phyloP scores from a whole-genome alignment of 345 rosid genomes.

The Ceriops zippeliana region DNA sequence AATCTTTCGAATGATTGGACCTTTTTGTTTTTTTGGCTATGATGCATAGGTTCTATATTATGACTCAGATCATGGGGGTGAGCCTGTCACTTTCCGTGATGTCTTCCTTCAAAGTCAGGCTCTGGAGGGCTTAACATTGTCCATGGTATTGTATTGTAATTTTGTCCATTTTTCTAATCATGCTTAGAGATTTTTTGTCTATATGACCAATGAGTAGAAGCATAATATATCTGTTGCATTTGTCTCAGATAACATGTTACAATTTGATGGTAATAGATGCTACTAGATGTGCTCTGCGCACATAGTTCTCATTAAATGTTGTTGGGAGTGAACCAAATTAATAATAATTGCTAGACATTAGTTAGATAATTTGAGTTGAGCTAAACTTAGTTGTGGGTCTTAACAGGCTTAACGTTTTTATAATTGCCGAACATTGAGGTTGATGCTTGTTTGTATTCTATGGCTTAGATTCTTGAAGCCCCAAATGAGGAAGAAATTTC shows the following conservation, averaged over 20 bases:
- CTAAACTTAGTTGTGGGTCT: not conserved
- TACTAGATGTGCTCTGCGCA: slow-evolving; percentile 3
- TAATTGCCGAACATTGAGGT: slow-evolving; percentile 16
- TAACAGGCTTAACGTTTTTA: not conserved
- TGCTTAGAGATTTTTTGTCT: not conserved
- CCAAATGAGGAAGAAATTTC: slow-evolving; percentile 89
- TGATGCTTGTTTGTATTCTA: slow-evolving; percentile 24
- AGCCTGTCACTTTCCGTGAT: slow-evolving; percentile 78
- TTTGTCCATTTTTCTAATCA: not conserved
- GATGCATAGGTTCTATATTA: slow-evolving; percentile 67
- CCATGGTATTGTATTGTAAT: slow-evolving; percentile 57
- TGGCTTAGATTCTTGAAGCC: slow-evolving; percentile 87
- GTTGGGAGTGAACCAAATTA: not conserved
- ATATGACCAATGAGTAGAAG: not conserved
- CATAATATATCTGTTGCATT: not conserved
- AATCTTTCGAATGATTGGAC: not conserved
- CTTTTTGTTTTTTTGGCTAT: slow-evolving; percentile 12
- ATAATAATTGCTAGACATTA: not conserved
- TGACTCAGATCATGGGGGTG: slow-evolving; percentile 76
- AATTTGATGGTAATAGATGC: not conserved
- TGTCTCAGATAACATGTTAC: not conserved
- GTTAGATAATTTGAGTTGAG: not conserved
- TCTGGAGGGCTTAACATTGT: slow-evolving; percentile 75
- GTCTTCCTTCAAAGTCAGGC: slow-evolving; percentile 97
- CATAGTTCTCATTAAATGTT: slow-evolving; percentile 1